These are phyloP conservation scores for Pascua sp. DNA, from an alignment of 1,284 basidiomycete genomes.

Conservation along the genomic window DNA sequence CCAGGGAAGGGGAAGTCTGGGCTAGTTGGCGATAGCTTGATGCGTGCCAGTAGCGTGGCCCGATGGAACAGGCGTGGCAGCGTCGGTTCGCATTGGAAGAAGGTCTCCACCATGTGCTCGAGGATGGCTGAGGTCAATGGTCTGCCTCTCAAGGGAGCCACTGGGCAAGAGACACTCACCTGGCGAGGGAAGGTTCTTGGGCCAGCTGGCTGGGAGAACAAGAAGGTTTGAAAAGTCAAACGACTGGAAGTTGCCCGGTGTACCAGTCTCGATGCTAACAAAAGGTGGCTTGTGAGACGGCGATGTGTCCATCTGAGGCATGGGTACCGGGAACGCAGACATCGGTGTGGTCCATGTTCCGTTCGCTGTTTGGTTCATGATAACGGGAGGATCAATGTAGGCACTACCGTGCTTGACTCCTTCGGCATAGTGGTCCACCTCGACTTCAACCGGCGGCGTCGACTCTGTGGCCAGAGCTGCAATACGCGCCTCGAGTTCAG, in stretches of 20 bases:
- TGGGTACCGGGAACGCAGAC: conserved; percentile 2
- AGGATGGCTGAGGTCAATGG: conserved; percentile 25
- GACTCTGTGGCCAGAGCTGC: conserved; percentile 18
- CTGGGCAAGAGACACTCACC: conserved; percentile 12
- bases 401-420: background rate
- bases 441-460: background rate
- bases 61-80: conserved; percentile 46
- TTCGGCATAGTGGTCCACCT: background rate
- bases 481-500: conserved; percentile 38
- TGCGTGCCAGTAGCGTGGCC: conserved; percentile 40
- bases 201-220: conserved; percentile 41
- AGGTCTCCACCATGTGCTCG: conserved; percentile 45
- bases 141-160: no score
- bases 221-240: conserved; percentile 32
- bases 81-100: conserved; percentile 45
- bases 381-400: no score
- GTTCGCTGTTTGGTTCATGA: background rate
- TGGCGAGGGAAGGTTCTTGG: conserved; percentile 37
- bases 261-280: conserved; percentile 14
- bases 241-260: conserved; percentile 15
- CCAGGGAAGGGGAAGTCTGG: conserved; percentile 49
- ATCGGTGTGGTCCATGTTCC: conserved; percentile 9
- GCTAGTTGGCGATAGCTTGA: conserved; percentile 49
- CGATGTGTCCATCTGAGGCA: background rate
- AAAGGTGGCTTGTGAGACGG: conserved; percentile 6